Evolutionary conservation across 2,329 filamentous ascomycete species (phyloP).

Genomic region (Dothiorella sarmentorum): DNA sequence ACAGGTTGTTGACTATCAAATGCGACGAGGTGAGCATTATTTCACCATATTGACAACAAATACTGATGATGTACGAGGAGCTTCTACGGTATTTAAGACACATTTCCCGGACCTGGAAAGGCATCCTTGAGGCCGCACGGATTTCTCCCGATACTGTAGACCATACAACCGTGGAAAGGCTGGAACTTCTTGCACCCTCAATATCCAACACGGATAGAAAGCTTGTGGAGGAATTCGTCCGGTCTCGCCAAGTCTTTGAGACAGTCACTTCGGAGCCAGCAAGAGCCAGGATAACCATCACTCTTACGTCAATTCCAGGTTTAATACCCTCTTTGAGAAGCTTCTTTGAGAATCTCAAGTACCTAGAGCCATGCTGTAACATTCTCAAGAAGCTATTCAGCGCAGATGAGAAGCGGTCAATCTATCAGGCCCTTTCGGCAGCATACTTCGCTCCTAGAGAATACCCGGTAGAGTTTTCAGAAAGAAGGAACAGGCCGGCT

Average conservation of each 20-base stretch:
- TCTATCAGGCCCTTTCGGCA: constrained; percentile 19
- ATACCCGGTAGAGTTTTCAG: constrained; percentile 8
- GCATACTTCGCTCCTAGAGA: constrained; percentile 17
- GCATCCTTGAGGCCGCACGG: background rate
- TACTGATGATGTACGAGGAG: constrained; percentile 11
- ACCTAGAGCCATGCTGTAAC: constrained; percentile 21
- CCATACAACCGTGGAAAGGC: constrained; percentile 17
- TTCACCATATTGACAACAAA: no score
- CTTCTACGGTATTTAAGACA: constrained; percentile 18
- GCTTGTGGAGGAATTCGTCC: background rate
- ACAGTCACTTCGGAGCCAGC: background rate
- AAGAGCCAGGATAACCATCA: background rate
- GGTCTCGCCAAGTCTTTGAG: constrained; percentile 8
- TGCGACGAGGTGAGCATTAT: constrained; percentile 23
- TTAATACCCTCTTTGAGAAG: constrained; percentile 21
- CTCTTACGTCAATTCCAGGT: background rate
- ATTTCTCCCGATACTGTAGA: constrained; percentile 10
- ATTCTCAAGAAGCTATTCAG: constrained; percentile 20
- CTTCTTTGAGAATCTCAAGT: constrained; percentile 24
- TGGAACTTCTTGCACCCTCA: constrained; percentile 20
- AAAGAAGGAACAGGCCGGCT: background rate
- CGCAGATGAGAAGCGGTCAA: constrained; percentile 17
- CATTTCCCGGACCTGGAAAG: constrained; percentile 15
- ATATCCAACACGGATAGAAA: constrained; percentile 13
- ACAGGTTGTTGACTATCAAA: constrained; percentile 24